Evolutionary conservation across 331 rosid species (phyloP).

Genomic region (Acacia concinna): DNA sequence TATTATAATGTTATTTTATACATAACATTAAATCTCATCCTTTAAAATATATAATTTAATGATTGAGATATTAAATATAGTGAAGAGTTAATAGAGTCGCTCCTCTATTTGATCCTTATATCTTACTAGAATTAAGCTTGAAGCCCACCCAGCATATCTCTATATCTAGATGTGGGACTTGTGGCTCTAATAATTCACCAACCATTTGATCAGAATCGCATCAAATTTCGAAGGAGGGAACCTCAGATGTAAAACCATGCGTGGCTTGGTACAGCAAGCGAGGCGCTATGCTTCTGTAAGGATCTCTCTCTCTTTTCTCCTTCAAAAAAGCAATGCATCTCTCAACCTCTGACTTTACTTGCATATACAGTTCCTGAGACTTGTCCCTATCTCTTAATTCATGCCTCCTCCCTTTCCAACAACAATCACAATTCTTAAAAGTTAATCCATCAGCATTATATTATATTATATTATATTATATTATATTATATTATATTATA

Average conservation of each 20-base stretch:
- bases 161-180: not conserved
- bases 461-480: too few relatives aligned
- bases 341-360: constrained; percentile 74
- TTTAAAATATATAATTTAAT: too few relatives aligned
- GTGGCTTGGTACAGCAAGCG: constrained; percentile 60
- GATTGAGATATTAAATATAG: too few relatives aligned
- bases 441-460: not conserved
- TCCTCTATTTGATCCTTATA: too few relatives aligned
- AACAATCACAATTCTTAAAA: constrained; percentile 26
- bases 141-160: too few relatives aligned
- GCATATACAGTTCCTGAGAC: constrained; percentile 58
- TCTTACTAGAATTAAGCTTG: not conserved
- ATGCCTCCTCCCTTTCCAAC: constrained; percentile 64
- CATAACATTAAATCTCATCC: too few relatives aligned
- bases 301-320: constrained; percentile 70
- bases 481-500: too few relatives aligned
- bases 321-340: constrained; percentile 64
- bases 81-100: too few relatives aligned
- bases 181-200: not conserved
- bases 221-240: constrained; percentile 81
- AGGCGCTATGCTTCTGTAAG: constrained; percentile 63
- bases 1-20: too few relatives aligned
- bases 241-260: constrained; percentile 53
- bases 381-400: constrained; percentile 63
- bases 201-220: not conserved